These are phyloP conservation scores for Saccharum officinarum DNA, from an alignment of 176 grass and related monocot genomes.

Conservation along the genomic window DNA sequence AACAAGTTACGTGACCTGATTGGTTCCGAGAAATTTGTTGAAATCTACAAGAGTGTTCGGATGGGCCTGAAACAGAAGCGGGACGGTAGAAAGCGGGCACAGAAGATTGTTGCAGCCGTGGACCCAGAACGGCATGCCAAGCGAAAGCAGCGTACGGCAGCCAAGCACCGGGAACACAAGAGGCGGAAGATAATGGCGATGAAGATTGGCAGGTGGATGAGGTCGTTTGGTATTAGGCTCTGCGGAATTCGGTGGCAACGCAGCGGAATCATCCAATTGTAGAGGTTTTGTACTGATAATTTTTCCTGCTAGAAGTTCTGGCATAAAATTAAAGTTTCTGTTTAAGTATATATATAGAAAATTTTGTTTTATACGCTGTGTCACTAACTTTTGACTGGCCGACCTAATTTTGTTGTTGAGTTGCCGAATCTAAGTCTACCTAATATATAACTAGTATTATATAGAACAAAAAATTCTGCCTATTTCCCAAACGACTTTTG, in stretches of 20 bases:
- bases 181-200: slow-evolving; percentile 68
- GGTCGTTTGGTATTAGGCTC: slow-evolving; percentile 35
- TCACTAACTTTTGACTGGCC: background rate
- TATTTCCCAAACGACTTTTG: no score
- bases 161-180: slow-evolving; percentile 75
- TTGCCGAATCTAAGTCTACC: no score
- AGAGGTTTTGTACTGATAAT: slow-evolving; percentile 7
- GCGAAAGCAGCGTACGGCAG: slow-evolving; percentile 62
- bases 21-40: slow-evolving; percentile 75
- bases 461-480: no score
- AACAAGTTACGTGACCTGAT: slow-evolving; percentile 66
- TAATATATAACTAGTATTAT: no score
- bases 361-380: background rate
- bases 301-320: background rate
- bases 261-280: background rate
- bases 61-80: slow-evolving; percentile 76
- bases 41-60: slow-evolving; percentile 64
- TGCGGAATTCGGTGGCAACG: background rate
- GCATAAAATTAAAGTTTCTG: slow-evolving; percentile 18
- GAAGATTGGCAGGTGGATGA: slow-evolving; percentile 72
- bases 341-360: background rate
- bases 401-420: background rate
- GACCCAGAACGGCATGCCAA: slow-evolving; percentile 77
- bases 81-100: slow-evolving; percentile 60
- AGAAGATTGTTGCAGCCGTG: slow-evolving; percentile 68